Evolutionary conservation across 2,329 filamentous ascomycete species (phyloP).

Genomic region (Penicillium sp.): DNA sequence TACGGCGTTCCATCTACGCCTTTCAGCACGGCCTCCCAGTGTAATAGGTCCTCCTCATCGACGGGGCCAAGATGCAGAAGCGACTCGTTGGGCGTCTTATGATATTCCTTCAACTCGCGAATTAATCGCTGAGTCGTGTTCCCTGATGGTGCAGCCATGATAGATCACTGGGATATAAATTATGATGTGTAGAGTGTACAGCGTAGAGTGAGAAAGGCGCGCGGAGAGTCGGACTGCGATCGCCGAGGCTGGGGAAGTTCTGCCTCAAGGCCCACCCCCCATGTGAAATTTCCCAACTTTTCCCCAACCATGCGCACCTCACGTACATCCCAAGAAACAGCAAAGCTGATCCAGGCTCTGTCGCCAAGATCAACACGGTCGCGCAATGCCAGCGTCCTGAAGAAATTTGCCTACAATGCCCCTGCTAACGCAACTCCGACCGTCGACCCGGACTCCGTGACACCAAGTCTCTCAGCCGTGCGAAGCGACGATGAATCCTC

Average conservation of each 20-base stretch:
- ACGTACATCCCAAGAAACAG: slow-evolving; percentile 59
- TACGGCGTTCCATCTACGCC: slow-evolving; percentile 61
- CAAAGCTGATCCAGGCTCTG: slow-evolving; percentile 56
- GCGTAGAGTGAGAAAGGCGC: background rate
- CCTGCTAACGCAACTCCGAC: background rate
- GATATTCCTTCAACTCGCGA: slow-evolving; percentile 62
- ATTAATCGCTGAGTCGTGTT: slow-evolving; percentile 59
- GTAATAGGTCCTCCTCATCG: slow-evolving; percentile 58
- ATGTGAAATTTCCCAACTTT: slow-evolving; percentile 22
- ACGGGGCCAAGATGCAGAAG: slow-evolving; percentile 59
- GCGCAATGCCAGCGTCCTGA: slow-evolving; percentile 24
- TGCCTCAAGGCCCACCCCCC: slow-evolving; percentile 13
- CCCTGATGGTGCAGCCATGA: slow-evolving; percentile 22
- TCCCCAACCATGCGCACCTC: slow-evolving; percentile 56
- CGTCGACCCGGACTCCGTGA: slow-evolving; percentile 22
- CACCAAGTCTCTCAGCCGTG: slow-evolving; percentile 21
- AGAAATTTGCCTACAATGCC: slow-evolving; percentile 29
- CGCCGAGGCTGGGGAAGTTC: slow-evolving; percentile 25
- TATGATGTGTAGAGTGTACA: background rate
- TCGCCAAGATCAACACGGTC: slow-evolving; percentile 45
- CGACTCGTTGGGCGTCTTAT: slow-evolving; percentile 57
- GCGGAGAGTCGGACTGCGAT: slow-evolving; percentile 9
- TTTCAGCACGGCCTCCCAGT: slow-evolving; percentile 62
- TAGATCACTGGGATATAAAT: background rate
- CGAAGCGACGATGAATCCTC: slow-evolving; percentile 33